Base-by-base conservation (phyloP, 2,329 filamentous ascomycete genomes). In the Penicillium hesseltinei region DNA sequence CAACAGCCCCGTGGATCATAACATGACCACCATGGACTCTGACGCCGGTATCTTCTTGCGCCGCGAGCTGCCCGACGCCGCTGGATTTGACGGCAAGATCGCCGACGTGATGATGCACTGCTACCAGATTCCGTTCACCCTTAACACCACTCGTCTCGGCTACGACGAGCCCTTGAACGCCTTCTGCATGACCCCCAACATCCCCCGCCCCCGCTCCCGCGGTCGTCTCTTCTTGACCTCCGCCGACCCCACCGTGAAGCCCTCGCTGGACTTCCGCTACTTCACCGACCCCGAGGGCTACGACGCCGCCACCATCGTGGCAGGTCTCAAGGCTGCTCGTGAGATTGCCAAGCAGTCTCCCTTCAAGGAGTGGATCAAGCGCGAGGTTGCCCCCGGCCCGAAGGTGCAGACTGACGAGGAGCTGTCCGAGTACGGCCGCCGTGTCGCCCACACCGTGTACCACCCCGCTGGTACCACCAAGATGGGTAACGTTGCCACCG, bases 81-180 rank as follows among this genome's bases (percentile, higher is more conserved):
- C 82, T 4, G 84, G 84, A 56, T 78, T 78, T 61, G 91, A 95
- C 66, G 88, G 88, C 51, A 84, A 89, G 60, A 87, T 90, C 54
- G 89, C 89, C 62, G 92, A 96, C 71, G 78, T 95, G 69, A 96
- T 96, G 92, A 94, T 94, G 89, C 91, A 96, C 80, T 96, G 91
- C 83, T 96, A 96, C 80, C 92, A 96, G 77, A 95, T 96, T 65
- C 91, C 91, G 53, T 96, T 96, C 78, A 90, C 88, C 61, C 85
- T 92, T 66, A 96, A 96, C 82, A 96, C 91, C 1, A 79, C 83
- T 54, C 87, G 90, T 40, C 82, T 96, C 11, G 91, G 91, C 64
- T 96, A 88, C 73, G 84, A 87, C 67, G 79, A 80, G 40, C 84
- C 84, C 48, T 79, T 88, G 59, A 88, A 92, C 68, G 91, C 90